Conservation (phyloP, 495 filamentous ascomycete genomes). For the Neurospora terricola region DNA sequence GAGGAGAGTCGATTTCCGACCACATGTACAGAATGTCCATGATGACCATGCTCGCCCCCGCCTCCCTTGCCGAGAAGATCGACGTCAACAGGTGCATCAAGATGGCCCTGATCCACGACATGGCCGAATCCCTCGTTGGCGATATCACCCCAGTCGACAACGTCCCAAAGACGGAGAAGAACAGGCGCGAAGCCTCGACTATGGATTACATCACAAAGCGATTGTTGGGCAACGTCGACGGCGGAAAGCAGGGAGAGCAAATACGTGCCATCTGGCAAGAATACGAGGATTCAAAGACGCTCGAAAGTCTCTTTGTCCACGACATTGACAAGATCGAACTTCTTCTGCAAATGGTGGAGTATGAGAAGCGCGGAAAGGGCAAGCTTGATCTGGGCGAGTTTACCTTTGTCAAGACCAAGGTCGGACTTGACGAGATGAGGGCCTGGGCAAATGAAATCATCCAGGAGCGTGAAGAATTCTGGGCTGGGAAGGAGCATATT, state of each 20-base stretch:
- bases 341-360: constrained; percentile 90
- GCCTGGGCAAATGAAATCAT: constrained; percentile 70
- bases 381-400: constrained; percentile 76
- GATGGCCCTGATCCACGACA: constrained; percentile 93
- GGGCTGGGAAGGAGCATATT: constrained; percentile 41
- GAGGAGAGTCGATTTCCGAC: constrained; percentile 80
- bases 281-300: constrained; percentile 78
- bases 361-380: constrained; percentile 63
- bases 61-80: constrained; percentile 54
- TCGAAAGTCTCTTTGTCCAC: constrained; percentile 82
- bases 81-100: constrained; percentile 77
- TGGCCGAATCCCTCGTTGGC: constrained; percentile 90
- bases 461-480: constrained; percentile 65
- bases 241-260: constrained; percentile 52
- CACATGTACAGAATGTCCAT: constrained; percentile 99
- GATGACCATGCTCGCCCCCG: constrained; percentile 87
- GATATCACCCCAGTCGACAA: constrained; percentile 90
- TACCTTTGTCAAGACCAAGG: constrained; percentile 56
- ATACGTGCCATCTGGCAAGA: constrained; percentile 80
- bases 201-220: constrained; percentile 77
- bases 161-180: constrained; percentile 66
- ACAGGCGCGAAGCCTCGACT: constrained; percentile 68
- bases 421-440: constrained; percentile 67
- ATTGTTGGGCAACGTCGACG: constrained; percentile 64
- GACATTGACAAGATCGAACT: constrained; percentile 97